A percentile compares a stretch with the other conserved stretches of the same genome.
These are phyloP conservation scores for Zanthoxylum bungeanum DNA, from an alignment of 345 rosid species.

Conservation along the genomic window DNA sequence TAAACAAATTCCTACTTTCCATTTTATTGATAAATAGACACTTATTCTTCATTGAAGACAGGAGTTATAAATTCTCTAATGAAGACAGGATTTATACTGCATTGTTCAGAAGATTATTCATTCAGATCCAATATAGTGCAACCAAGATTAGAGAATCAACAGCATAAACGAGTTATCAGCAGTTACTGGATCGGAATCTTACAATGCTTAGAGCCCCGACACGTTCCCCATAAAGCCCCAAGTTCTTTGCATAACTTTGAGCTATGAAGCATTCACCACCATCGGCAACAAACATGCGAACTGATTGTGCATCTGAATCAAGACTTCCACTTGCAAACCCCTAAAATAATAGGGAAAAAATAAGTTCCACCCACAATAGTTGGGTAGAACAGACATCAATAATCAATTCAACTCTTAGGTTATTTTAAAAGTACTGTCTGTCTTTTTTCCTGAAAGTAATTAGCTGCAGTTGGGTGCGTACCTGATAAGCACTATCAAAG, in stretches of 20 bases:
- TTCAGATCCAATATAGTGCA: neutral
- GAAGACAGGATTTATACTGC: neutral
- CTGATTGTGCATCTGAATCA: constrained; percentile 72
- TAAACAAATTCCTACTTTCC: neutral
- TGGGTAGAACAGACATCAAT: neutral
- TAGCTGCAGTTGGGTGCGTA: constrained; percentile 14
- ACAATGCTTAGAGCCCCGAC: constrained; percentile 98
- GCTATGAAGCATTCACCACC: constrained; percentile 86
- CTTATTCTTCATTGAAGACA: neutral
- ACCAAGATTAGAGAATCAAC: neutral
- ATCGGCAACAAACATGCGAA: constrained; percentile 81
- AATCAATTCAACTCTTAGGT: neutral
- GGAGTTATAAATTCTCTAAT: neutral
- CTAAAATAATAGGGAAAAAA: constrained; percentile 23
- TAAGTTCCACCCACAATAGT: neutral
- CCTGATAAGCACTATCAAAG: constrained; percentile 99
- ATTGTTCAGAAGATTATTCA: neutral
- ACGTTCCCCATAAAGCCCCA: constrained; percentile 95
- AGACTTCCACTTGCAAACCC: constrained; percentile 94
- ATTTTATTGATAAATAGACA: neutral
- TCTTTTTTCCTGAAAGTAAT: neutral
- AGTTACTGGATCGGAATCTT: constrained; percentile 26
- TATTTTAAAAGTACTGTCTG: neutral
- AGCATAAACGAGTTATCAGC: neutral
- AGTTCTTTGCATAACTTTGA: constrained; percentile 91